Conservation (phyloP, 73 alveolate species). For the Paramecium sexaurelia region DNA sequence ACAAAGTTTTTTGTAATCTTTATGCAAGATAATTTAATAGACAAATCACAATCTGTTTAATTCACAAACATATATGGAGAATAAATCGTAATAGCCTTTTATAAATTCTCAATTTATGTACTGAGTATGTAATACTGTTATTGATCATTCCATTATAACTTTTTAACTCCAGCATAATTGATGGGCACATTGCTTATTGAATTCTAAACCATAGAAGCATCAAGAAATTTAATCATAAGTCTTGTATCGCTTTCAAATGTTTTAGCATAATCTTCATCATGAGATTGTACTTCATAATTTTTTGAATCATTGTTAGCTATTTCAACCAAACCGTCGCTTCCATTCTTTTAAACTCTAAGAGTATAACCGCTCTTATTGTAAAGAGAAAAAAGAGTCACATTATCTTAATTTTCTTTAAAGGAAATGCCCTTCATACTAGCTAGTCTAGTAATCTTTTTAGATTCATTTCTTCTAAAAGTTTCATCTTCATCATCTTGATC, state of each 20-base stretch:
- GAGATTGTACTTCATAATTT: constrained; percentile 32
- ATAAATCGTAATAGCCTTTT: neutral
- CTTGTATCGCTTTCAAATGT: constrained; percentile 27
- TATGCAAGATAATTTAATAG: neutral
- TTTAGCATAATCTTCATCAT: constrained; percentile 46
- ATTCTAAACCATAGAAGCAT: neutral
- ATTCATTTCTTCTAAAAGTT: neutral
- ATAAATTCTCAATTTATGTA: constrained; percentile 40
- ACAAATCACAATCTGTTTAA: constrained; percentile 36
- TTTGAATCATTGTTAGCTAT: neutral
- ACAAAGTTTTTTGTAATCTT: neutral
- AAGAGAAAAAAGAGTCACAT: constrained; percentile 15
- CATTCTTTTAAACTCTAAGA: neutral
- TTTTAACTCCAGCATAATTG: neutral
- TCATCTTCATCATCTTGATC: neutral
- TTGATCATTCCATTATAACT: neutral
- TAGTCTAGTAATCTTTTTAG: neutral
- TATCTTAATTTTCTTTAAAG: neutral
- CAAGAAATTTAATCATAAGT: neutral
- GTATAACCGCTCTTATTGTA: neutral
- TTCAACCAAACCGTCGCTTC: neutral
- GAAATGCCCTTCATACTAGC: neutral
- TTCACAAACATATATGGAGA: constrained; percentile 25
- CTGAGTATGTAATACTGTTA: neutral
- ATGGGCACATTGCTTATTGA: neutral